Evolutionary conservation across 2,329 filamentous ascomycete species (phyloP).

Genomic region (Delphinella strobiligena): DNA sequence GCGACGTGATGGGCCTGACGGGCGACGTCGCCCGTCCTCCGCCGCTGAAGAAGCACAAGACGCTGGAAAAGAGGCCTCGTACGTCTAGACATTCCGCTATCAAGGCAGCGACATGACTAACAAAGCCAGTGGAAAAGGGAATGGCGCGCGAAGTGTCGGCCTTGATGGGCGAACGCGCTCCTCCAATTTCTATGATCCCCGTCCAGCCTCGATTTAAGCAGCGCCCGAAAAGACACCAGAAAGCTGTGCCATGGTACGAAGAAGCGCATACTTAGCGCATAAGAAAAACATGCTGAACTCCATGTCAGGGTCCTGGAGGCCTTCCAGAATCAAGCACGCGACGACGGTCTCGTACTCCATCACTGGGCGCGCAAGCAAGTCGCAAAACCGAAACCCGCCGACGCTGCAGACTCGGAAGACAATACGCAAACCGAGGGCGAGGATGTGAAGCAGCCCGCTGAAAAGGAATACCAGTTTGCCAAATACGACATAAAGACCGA

Average conservation of each 20-base stretch:
- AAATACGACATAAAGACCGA: slow-evolving; percentile 79
- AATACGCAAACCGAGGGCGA: slow-evolving; percentile 21
- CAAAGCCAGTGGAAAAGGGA: slow-evolving; percentile 22
- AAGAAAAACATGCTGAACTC: slow-evolving; percentile 29
- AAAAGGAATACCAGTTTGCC: slow-evolving; percentile 51
- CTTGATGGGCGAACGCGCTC: slow-evolving; percentile 38
- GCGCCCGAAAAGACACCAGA: slow-evolving; percentile 34
- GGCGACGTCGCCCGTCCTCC: slow-evolving; percentile 39
- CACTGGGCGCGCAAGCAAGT: slow-evolving; percentile 65
- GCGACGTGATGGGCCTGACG: slow-evolving; percentile 76
- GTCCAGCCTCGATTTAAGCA: slow-evolving; percentile 40
- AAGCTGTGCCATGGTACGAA: slow-evolving; percentile 18
- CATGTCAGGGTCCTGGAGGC: slow-evolving; percentile 50
- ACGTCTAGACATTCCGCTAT: slow-evolving; percentile 12
- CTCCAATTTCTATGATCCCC: slow-evolving; percentile 37
- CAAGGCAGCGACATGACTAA: not conserved
- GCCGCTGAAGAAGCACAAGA: slow-evolving; percentile 65
- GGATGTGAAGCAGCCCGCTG: slow-evolving; percentile 20
- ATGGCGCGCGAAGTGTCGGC: slow-evolving; percentile 40
- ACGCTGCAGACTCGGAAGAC: slow-evolving; percentile 14
- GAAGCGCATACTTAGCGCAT: slow-evolving; percentile 3
- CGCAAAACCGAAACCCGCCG: slow-evolving; percentile 16
- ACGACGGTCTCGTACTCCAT: slow-evolving; percentile 56
- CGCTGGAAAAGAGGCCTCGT: slow-evolving; percentile 46
- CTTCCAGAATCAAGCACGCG: slow-evolving; percentile 68